Evolutionary conservation across 495 filamentous ascomycete species (phyloP).

Genomic region (Hyaloscypha finlandica): DNA sequence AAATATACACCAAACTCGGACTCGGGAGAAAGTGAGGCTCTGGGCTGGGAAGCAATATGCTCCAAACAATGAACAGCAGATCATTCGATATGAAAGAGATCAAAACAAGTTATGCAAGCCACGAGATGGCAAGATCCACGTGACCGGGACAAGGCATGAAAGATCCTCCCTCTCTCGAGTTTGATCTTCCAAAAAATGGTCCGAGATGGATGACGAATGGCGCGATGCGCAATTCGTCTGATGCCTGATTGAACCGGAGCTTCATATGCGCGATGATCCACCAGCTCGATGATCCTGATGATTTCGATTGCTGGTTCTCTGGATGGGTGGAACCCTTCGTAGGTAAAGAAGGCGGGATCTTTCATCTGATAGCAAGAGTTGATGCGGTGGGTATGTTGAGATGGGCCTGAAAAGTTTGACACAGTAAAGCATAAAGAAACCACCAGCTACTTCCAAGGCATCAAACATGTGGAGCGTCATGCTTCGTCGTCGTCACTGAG

Average conservation of each 20-base stretch:
- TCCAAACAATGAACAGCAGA: not conserved
- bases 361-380: slow-evolving; percentile 6
- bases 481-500: not conserved
- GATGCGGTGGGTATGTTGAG: slow-evolving; percentile 1
- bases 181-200: slow-evolving; percentile 3
- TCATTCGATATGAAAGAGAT: not conserved
- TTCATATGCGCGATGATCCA: not conserved
- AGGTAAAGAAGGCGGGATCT: not conserved
- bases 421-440: not conserved
- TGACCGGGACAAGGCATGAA: not conserved
- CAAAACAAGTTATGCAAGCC: not conserved
- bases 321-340: not conserved
- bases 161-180: not conserved
- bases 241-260: slow-evolving; percentile 8
- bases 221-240: slow-evolving; percentile 2
- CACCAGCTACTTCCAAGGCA: not conserved
- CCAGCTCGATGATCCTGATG: not conserved
- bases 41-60: not conserved
- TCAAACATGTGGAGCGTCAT: not conserved
- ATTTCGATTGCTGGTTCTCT: not conserved
- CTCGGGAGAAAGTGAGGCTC: too few species aligned
- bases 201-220: slow-evolving; percentile 5
- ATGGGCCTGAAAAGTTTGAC: not conserved
- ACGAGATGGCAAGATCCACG: not conserved
- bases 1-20: too few species aligned